Percentiles rank a stretch among this genome's conserved stretches.
phyloP scores from a whole-genome alignment of 202 grass and related monocot species.

The Panicum hallii region DNA sequence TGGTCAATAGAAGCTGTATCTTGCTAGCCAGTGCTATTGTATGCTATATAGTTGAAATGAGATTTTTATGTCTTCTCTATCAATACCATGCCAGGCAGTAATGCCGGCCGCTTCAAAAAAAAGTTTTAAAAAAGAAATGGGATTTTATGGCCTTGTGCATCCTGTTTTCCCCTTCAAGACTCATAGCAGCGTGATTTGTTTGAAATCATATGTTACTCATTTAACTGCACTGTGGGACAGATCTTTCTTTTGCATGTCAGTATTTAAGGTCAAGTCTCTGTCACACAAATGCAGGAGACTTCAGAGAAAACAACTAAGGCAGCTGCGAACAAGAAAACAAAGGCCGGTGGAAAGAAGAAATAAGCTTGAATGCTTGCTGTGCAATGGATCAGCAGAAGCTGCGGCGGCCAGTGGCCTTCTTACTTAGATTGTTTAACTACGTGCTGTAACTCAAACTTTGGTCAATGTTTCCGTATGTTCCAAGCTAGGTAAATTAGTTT shows the following conservation, averaged over 20 bases:
- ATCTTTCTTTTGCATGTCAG: conserved; percentile 18
- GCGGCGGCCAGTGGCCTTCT: neutral
- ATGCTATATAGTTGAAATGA: neutral
- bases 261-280: neutral
- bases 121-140: too few relatives aligned
- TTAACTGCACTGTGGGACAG: neutral
- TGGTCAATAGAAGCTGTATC: neutral
- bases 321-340: conserved; percentile 66
- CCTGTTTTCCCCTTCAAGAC: neutral
- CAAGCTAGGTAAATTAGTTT: conserved; percentile 37
- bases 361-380: conserved; percentile 27
- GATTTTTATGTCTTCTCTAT: neutral
- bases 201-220: neutral
- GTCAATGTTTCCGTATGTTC: neutral
- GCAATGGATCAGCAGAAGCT: neutral
- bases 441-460: conserved; percentile 26
- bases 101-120: too few relatives aligned
- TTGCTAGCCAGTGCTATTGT: neutral
- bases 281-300: conserved; percentile 53
- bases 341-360: conserved; percentile 72
- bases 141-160: neutral
- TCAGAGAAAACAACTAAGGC: conserved; percentile 52
- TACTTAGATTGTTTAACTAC: conserved; percentile 14
- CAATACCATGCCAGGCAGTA: too few relatives aligned
- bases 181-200: neutral